These are phyloP conservation scores for Pisolithus orientalis DNA, from an alignment of 768 basidiomycete species.

Conservation along the genomic window DNA sequence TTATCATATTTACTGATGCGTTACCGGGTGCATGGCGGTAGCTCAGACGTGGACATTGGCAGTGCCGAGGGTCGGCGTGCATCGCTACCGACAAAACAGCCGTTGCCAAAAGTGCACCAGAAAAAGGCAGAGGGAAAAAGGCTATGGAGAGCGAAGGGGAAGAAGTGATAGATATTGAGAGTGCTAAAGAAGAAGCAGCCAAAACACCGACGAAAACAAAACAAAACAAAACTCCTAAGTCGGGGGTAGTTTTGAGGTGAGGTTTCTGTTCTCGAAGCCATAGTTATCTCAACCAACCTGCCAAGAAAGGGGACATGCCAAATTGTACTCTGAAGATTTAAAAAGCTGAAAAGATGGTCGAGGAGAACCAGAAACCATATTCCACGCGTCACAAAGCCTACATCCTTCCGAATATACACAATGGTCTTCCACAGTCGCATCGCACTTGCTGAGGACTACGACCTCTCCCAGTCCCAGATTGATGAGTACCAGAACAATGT, in stretches of 20 bases:
- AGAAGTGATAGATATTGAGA: conserved; percentile 46
- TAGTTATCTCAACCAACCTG: conserved; percentile 31
- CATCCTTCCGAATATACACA: not conserved
- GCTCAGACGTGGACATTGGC: conserved; percentile 50
- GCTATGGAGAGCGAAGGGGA: conserved; percentile 44
- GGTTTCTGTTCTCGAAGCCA: conserved; percentile 10
- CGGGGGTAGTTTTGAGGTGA: conserved; percentile 62
- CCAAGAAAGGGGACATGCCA: conserved; percentile 35
- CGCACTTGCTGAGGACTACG: not conserved
- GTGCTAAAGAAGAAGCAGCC: conserved; percentile 39
- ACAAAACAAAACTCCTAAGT: conserved; percentile 27
- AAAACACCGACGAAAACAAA: conserved; percentile 46
- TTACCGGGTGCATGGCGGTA: conserved; percentile 58
- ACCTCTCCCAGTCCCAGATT: not conserved
- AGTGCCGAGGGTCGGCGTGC: conserved; percentile 33
- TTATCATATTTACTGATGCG: conserved; percentile 51
- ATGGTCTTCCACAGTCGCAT: too few relatives aligned
- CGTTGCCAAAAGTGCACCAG: conserved; percentile 37
- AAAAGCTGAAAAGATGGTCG: too few relatives aligned
- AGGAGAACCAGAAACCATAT: too few relatives aligned
- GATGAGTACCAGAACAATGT: not conserved
- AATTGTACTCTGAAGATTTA: too few relatives aligned
- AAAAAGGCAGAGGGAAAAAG: conserved; percentile 50
- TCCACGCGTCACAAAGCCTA: not conserved
- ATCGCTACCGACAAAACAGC: conserved; percentile 37